phyloP scores from a whole-genome alignment of 495 filamentous ascomycete genomes.

The Massariosphaeria phaeospora region DNA sequence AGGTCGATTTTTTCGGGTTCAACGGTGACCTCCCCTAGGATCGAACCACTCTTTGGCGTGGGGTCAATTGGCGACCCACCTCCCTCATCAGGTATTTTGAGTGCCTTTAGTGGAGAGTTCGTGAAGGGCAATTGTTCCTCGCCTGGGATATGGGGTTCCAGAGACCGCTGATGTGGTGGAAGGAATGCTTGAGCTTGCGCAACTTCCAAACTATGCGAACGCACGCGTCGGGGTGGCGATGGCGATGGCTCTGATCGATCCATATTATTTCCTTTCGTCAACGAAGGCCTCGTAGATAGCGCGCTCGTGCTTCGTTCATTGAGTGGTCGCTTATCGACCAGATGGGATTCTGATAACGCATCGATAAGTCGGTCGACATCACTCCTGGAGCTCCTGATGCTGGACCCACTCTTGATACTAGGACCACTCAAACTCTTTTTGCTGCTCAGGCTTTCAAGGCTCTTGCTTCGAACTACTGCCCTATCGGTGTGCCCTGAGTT shows the following conservation, averaged over 20 bases:
- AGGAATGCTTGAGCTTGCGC: not conserved
- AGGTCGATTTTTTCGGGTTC: not conserved
- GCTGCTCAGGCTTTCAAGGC: constrained; percentile 43
- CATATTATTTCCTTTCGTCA: constrained; percentile 18
- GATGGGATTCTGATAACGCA: constrained; percentile 61
- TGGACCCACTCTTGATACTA: constrained; percentile 54
- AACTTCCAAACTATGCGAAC: constrained; percentile 20
- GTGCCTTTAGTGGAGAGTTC: constrained; percentile 42
- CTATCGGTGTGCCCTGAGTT: constrained; percentile 20
- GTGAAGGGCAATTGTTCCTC: constrained; percentile 43
- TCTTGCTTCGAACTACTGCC: constrained; percentile 23
- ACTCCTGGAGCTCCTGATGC: constrained; percentile 55
- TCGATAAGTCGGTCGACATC: constrained; percentile 72
- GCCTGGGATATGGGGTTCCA: constrained; percentile 37
- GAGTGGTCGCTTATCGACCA: constrained; percentile 39
- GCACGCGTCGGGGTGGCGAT: constrained; percentile 1
- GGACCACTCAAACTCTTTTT: constrained; percentile 40
- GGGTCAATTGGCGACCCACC: not conserved
- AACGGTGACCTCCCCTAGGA: constrained; percentile 21
- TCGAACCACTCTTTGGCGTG: not conserved
- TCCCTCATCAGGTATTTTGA: constrained; percentile 42
- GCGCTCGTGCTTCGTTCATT: constrained; percentile 11
- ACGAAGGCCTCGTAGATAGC: constrained; percentile 29
- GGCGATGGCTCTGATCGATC: not conserved
- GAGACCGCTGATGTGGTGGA: constrained; percentile 34